Base-by-base conservation (phyloP, 306 rosid genomes). In the Trifolium subterraneum region DNA sequence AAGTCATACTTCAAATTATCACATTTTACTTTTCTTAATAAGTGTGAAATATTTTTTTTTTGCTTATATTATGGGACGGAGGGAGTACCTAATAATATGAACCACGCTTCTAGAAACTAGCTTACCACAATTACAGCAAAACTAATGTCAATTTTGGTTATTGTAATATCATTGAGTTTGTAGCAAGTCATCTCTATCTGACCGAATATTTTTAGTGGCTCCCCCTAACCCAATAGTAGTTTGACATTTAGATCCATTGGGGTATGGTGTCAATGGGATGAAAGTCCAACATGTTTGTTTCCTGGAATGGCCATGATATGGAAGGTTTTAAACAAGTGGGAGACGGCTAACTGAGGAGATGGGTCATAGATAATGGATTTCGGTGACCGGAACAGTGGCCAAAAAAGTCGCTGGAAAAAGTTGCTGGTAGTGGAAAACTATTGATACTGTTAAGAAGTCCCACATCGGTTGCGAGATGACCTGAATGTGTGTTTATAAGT, bases 211-310 rank as follows among this genome's bases (percentile, higher is more conserved):
- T 63, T 42, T 41, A 12, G 20, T 22, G 36, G 36, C 54, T 42
- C 71, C 36, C 23, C n/a, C 54, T 20, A 39, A 41, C 54, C 13
- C 1, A 20, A 19, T 66, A 66, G 19, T 22, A 41, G 69, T 19
- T 36, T 66, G 36, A 42, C 50, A 64, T 64, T 64, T 62, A 56
- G 33, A 56, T 22, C 16, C 35, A 56, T 12, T 55, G 62, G 62
- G 23, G 62, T 55, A 45, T n/a, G n/a, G 45, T 35, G 45, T 33
- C 25, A n/a, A 62, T 62, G 23, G 44, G 25, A n/a, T 33, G 45
- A 31, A 31, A 62, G 45, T 35, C 68, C 45, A 31, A 35, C 23
- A 16, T 8, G n/a, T 15, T 31, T 31, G 68, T 62, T 62, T 62
- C 47, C 45, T 62, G 27, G 68, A 62, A 31, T 62, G 44, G 9